Base-by-base conservation (phyloP, 306 rosid genomes). In the Cicer chorassanicum region DNA sequence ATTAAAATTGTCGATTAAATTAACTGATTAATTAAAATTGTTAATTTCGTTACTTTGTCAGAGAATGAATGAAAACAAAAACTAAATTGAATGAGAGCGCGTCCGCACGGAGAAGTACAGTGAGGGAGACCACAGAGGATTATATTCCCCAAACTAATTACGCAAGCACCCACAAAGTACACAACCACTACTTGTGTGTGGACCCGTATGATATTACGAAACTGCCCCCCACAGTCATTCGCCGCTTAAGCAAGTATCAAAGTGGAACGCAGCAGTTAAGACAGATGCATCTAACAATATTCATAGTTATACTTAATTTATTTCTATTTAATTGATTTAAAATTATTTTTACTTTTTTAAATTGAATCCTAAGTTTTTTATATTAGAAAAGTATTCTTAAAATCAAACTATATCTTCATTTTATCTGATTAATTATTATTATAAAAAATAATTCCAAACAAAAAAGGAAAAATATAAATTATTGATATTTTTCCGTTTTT, bases 101-200 rank as follows among this genome's bases (percentile, higher is more conserved):
- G 72, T 39, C 82, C 81, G 21, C 78, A 70, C 65, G 50, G 49
- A 55, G 4, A 40, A 50, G 34, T 72, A 56, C 55, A 4, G 36
- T 24, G 68, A 29, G 45, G 38, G 12, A 59, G 45, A 44, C 1
- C 14, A 24, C 77, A 73, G 36, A 21, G 57, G 36, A 73, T 73
- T 24, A 44, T 9, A 49, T 15, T 45, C 24, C 12, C 8, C 42
- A 73, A 66, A 21, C 72, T 66, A 11, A 66, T 3, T 12, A 1
- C 64, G 40, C 68, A 66, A 61, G 19, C 16, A 57, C 49, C 50
- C 7, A 9, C n/a, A 64, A 21, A 75, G 36, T 36, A 85, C 89
- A 82, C 81, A 86, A 82, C 91, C 84, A 83, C 91, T 61, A 70
- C 88, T 61, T 73, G 36, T 80, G 34, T 4, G 21, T 70, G 48